These are phyloP conservation scores for Ceratocystis cubensis DNA, from an alignment of 2,329 filamentous ascomycete genomes.

Conservation along the genomic window DNA sequence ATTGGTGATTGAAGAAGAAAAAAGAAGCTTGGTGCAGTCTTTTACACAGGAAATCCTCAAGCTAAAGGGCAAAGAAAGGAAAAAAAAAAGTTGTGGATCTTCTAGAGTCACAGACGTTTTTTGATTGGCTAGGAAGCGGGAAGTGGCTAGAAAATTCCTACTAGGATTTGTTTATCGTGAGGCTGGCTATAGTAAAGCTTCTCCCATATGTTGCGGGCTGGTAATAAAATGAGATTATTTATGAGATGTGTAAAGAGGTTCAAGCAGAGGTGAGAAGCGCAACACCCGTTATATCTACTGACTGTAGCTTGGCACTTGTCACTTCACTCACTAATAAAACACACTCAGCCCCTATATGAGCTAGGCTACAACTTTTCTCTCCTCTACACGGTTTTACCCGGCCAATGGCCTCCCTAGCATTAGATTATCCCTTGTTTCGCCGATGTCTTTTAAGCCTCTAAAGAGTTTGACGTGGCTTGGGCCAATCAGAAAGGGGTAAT, in stretches of 20 bases:
- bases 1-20: not conserved
- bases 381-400: not conserved
- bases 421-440: slow-evolving; percentile 7
- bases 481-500: not conserved
- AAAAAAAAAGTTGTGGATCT: not conserved
- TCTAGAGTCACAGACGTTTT: not conserved
- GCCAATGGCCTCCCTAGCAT: not conserved
- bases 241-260: not conserved
- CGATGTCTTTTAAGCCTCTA: not conserved
- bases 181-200: slow-evolving; percentile 3
- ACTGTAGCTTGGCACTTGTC: not conserved
- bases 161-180: not conserved
- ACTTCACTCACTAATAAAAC: not conserved
- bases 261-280: not conserved
- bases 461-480: no score
- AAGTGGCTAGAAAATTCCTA: not conserved
- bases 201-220: not conserved
- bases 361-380: not conserved
- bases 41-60: not conserved
- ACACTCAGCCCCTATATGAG: not conserved
- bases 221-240: not conserved
- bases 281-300: not conserved
- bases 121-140: not conserved
- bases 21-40: not conserved
- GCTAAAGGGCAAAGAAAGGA: not conserved